phyloP scores from a whole-genome alignment of 495 filamentous ascomycete species.

The Polyplosphaeria fusca region DNA sequence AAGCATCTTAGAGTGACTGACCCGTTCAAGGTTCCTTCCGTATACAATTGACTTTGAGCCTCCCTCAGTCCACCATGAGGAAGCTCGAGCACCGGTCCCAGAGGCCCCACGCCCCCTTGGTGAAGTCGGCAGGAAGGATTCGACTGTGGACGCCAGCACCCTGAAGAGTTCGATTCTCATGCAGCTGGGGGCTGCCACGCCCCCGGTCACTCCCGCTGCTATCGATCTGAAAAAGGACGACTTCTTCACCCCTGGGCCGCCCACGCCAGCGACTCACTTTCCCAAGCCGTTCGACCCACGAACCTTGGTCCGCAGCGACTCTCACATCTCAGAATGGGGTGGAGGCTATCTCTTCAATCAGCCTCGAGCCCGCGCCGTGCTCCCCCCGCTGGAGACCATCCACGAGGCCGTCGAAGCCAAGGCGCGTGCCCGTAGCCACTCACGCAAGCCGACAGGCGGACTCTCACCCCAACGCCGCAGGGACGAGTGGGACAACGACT shows the following conservation, averaged over 20 bases:
- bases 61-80: too few relatives aligned
- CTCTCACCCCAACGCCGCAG: too few relatives aligned
- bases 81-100: constrained; percentile 3
- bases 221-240: constrained; percentile 60
- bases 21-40: constrained; percentile 68
- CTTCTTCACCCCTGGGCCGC: constrained; percentile 55
- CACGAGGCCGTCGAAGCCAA: constrained; percentile 54
- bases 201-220: constrained; percentile 60
- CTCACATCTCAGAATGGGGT: constrained; percentile 66
- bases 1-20: not conserved
- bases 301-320: constrained; percentile 50
- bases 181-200: constrained; percentile 38
- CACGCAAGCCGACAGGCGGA: constrained; percentile 13
- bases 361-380: constrained; percentile 65
- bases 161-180: not conserved
- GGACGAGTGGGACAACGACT: constrained; percentile 56
- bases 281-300: constrained; percentile 47
- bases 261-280: constrained; percentile 42
- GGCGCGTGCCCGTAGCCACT: constrained; percentile 35
- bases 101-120: constrained; percentile 1
- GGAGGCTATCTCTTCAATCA: constrained; percentile 59
- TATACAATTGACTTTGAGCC: constrained; percentile 76
- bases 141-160: too few relatives aligned
- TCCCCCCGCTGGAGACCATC: constrained; percentile 68
- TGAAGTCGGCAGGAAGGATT: constrained; percentile 14